These are phyloP conservation scores for Plasmodium gonderi DNA, from an alignment of 169 alveolate genomes.

Conservation along the genomic window DNA sequence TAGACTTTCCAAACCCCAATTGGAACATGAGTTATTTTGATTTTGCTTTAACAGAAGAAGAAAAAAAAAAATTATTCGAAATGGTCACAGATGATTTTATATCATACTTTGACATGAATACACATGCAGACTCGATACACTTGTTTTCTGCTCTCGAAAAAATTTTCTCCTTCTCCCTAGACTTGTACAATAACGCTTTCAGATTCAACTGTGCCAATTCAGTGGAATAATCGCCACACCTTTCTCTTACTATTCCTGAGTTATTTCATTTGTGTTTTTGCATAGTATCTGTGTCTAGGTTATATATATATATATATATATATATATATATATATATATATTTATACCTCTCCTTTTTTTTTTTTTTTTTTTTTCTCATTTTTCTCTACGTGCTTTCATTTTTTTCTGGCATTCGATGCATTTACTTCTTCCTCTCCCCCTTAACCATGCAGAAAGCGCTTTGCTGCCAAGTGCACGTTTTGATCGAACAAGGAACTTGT, in stretches of 20 bases:
- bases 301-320: too few species aligned
- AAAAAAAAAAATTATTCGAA: constrained; percentile 19
- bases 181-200: constrained; percentile 21
- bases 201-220: too few species aligned
- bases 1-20: constrained; percentile 10
- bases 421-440: background rate
- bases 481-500: constrained; percentile 77
- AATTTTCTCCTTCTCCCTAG: constrained; percentile 23
- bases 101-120: background rate
- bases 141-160: constrained; percentile 6
- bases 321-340: too few species aligned
- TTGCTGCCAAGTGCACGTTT: constrained; percentile 61
- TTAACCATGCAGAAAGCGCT: constrained; percentile 28
- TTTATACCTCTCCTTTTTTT: too few species aligned
- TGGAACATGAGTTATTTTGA: constrained; percentile 42
- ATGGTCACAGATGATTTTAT: constrained; percentile 25
- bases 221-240: too few species aligned
- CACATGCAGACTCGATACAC: background rate
- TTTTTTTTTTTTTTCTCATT: background rate
- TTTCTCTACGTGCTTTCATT: background rate
- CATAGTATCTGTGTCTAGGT: too few species aligned
- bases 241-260: too few species aligned
- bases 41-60: constrained; percentile 2
- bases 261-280: too few species aligned
- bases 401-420: background rate